These are phyloP conservation scores for Simplicillium sp. DNA, from an alignment of 2,329 filamentous ascomycete species.

Conservation along the genomic window DNA sequence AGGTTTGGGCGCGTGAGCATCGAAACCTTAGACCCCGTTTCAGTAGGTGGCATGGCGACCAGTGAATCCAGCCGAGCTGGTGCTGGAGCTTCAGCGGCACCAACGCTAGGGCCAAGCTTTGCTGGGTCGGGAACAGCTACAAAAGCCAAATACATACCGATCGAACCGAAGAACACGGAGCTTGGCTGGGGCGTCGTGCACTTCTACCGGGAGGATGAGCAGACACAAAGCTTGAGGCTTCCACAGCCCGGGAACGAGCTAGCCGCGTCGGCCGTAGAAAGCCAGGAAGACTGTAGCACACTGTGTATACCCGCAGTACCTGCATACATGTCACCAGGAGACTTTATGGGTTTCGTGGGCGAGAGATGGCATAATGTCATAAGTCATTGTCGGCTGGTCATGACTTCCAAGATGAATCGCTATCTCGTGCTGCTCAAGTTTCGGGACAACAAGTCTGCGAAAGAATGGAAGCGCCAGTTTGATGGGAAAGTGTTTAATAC, in stretches of 20 bases:
- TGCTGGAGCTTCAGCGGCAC: constrained; percentile 31
- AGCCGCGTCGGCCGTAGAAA: too few relatives aligned
- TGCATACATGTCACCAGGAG: constrained; percentile 82
- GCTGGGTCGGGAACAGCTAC: constrained; percentile 62
- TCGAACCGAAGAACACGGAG: constrained; percentile 64
- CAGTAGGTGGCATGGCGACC: constrained; percentile 18
- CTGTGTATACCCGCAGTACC: constrained; percentile 92
- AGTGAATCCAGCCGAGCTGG: constrained; percentile 24
- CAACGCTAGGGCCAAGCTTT: constrained; percentile 42
- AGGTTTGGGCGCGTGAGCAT: constrained; percentile 71
- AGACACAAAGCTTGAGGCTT: constrained; percentile 48
- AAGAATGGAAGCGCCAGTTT: constrained; percentile 74
- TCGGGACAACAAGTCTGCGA: constrained; percentile 62
- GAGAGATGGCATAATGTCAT: constrained; percentile 79
- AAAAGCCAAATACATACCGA: constrained; percentile 68
- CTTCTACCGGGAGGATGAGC: constrained; percentile 77
- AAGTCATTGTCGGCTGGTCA: constrained; percentile 89
- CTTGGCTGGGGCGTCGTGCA: constrained; percentile 90
- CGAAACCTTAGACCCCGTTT: constrained; percentile 65
- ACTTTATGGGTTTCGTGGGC: constrained; percentile 86
- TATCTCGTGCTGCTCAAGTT: constrained; percentile 98
- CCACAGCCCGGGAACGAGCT: constrained; percentile 11
- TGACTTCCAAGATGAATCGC: constrained; percentile 78
- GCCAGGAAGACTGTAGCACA: constrained; percentile 60
- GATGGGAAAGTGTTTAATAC: constrained; percentile 90